Evolutionary conservation across 1,139 yeast species (phyloP), one percentile per base, ranked within the genome.

Genomic region (Suhomyces terraborum): DNA sequence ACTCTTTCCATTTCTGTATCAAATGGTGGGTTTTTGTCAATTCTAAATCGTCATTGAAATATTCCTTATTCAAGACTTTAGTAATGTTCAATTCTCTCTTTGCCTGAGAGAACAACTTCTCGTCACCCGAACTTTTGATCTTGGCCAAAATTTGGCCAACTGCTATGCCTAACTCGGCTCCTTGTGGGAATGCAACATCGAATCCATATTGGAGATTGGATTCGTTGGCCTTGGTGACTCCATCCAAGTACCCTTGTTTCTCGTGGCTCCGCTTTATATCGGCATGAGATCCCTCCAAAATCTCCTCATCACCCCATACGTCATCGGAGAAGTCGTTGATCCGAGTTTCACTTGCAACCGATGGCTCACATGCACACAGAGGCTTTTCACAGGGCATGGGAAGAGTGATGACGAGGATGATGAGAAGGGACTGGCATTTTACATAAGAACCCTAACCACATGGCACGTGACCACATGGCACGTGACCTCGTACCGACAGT

Each of bases 171-270:
- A 89, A 51, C 4, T 56, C 52, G 0, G 94, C 89, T 1, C 98
- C 98, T 2, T 66, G 53, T 0, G 89, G 88, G 54, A 80, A 91
- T 1, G 91, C 94, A 4, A 64, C 70, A 56, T 91, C 95, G 57
- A 91, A 91, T 0, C 96, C 97, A 6, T 64, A 56, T 54, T 91
- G 98, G 18, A 89, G 66, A 29, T 84, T 78, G 10, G 63, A 61
- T 48, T 87, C 95, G 52, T 87, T 84, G 3, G 88, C 79, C n/a
- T 62, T 62, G 0, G 87, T 69, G 6, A 89, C 60, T 0, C 98
- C 98, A 47, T 86, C 96, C 3, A 88, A 62, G 54, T 88, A 91
- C 0, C 98, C 98, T 46, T 84, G 84, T 50, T 87, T 87, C 17
- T 73, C 73, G 56, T 91, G 97, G n/a, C 73, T 74, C 32, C 94